A percentile compares a stretch with the other conserved stretches of the same genome.
phyloP scores from a whole-genome alignment of 2,329 filamentous ascomycete species.

The Colletotrichum paranaense region DNA sequence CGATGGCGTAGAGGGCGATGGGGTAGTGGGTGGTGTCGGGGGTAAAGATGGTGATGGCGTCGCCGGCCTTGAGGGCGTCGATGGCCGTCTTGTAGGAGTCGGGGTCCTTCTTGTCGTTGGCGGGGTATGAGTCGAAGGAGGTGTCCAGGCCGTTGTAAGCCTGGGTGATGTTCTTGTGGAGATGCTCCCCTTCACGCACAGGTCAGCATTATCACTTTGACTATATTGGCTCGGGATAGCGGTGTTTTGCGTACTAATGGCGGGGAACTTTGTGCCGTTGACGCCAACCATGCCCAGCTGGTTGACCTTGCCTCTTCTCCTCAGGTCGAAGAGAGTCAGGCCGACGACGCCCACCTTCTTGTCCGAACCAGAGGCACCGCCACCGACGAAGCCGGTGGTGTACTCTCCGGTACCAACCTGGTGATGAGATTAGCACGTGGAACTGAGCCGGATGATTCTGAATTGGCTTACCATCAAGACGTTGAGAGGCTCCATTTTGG shows the following conservation, averaged over 20 bases:
- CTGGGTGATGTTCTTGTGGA: slow-evolving; percentile 86
- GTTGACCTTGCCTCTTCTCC: slow-evolving; percentile 87
- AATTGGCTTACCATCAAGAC: slow-evolving; percentile 71
- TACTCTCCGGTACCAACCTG: slow-evolving; percentile 94
- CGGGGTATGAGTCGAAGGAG: slow-evolving; percentile 85
- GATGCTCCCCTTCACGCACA: slow-evolving; percentile 73
- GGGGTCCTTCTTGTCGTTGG: slow-evolving; percentile 78
- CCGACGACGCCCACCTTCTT: slow-evolving; percentile 97
- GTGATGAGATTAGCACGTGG: slow-evolving; percentile 32
- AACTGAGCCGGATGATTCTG: neutral
- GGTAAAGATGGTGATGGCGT: slow-evolving; percentile 96
- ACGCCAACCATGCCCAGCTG: slow-evolving; percentile 91
- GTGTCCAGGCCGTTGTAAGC: slow-evolving; percentile 92
- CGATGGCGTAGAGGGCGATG: slow-evolving; percentile 91
- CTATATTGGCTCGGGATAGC: neutral
- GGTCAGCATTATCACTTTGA: slow-evolving; percentile 7
- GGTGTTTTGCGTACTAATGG: slow-evolving; percentile 75
- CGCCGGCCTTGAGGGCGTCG: slow-evolving; percentile 82
- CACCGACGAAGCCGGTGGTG: slow-evolving; percentile 93
- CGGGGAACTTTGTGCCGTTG: slow-evolving; percentile 89
- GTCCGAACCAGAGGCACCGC: slow-evolving; percentile 85
- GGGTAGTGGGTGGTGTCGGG: slow-evolving; percentile 93
- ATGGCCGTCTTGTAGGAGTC: slow-evolving; percentile 91
- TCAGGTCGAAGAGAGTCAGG: slow-evolving; percentile 88
- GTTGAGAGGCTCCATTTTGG: slow-evolving; percentile 68